Conservation (phyloP, 345 rosid species). For the Citrus trifoliata region DNA sequence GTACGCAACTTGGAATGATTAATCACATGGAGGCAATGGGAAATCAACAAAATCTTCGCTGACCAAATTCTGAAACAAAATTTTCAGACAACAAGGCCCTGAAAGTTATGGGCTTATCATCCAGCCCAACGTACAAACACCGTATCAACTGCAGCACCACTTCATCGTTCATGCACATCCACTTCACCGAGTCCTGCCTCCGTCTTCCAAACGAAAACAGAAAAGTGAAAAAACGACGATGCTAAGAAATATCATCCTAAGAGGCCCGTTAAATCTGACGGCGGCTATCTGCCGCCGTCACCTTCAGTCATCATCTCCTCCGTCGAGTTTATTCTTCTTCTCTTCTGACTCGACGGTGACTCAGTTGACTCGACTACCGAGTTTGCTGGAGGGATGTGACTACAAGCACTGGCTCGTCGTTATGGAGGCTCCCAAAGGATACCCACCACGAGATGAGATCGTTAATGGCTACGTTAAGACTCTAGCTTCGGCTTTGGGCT, state of each 20-base stretch:
- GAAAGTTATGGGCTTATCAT: neutral
- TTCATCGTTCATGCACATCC: neutral
- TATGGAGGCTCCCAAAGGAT: conserved; percentile 43
- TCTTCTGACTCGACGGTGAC: conserved; percentile 12
- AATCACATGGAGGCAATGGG: too few relatives aligned
- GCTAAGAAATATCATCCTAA: conserved; percentile 9
- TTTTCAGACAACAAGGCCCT: neutral
- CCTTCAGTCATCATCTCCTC: neutral
- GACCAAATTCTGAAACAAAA: neutral
- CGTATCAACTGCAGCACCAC: neutral
- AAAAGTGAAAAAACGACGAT: neutral
- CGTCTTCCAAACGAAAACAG: neutral
- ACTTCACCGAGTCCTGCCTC: neutral
- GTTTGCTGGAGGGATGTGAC: conserved; percentile 44
- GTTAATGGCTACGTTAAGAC: conserved; percentile 32
- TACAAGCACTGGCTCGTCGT: conserved; percentile 20
- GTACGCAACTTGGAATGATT: too few relatives aligned
- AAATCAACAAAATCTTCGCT: too few relatives aligned
- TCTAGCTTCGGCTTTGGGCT: conserved; percentile 34
- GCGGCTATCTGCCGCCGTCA: conserved; percentile 1
- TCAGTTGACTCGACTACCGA: conserved; percentile 25
- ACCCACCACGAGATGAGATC: conserved; percentile 42
- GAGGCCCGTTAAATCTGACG: conserved; percentile 22
- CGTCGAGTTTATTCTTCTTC: conserved; percentile 10
- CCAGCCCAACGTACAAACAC: neutral